Evolutionary conservation across 768 basidiomycete species (phyloP), one percentile per base, ranked within the genome.

Genomic region (Leccinum rimulosum): DNA sequence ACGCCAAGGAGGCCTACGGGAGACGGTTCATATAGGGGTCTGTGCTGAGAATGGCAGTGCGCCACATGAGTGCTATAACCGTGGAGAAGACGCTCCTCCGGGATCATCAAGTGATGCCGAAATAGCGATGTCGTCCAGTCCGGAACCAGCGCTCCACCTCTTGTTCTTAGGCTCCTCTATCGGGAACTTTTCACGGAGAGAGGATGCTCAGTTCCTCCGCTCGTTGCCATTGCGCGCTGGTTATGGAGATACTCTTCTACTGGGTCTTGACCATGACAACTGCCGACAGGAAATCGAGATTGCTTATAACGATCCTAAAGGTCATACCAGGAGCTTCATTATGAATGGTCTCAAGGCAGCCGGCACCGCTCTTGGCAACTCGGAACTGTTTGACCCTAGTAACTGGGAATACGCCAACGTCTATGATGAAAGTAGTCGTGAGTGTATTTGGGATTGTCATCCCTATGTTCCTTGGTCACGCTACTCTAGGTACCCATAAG

Each of bases 131-230:
- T 78, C 79, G 10, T 81, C 84, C 22, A 83, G 81, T 1, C 82
- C 81, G 45, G 83, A 76, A 49, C 72, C 75, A 3, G 87, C 90
- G 14, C 72, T 93, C 33, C 95, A 97, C 68, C 77, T 98, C 55
- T 77, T 98, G 61, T 98, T 97, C 77, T 78, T 98, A 17, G 97
- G 96, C 0, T 95, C 91, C 0, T 92, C 93, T 1, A 70, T 98
- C 7, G 97, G 95, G 7, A 98, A 98, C 77, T 98, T 98, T 72
- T 66, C 79, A 6, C 82, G 93, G 12, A 76, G 78, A 5, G 88
- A 82, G 25, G 90, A 88, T 9, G 81, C 80, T 0, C 73, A 79
- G 0, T 98, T 99, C 74, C 82, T 99, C 53, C 79, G 79, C 7
- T 84, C 85, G 3, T 76, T 98, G 30, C 95, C 95, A 4, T 77